Evolutionary conservation across 139 green algal species (phyloP), one percentile per base, ranked within the genome.

Genomic region (Gonium pectorale): DNA sequence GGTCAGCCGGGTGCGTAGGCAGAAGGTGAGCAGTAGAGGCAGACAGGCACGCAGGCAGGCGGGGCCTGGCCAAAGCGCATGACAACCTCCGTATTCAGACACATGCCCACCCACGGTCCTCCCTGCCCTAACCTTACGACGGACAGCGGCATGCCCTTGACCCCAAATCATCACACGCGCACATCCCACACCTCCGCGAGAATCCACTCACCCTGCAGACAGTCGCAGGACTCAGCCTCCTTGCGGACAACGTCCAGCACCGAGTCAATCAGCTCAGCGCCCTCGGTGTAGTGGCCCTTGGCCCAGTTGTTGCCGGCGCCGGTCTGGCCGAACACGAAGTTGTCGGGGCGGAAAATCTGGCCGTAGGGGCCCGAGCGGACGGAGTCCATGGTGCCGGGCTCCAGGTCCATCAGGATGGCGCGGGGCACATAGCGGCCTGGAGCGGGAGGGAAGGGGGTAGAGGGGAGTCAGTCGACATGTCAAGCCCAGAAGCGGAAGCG

Each of bases 221-320:
- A 99, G 89, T 99, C 97, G 88, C 96, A 99, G 74, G 86, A 94
- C 92, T 99, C 97, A 35, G 97, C 96, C 91, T 99, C 97, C 94
- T 99, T 99, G 81, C 97, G 97, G 22, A 98, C 96, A 29, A 99
- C 95, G 85, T 99, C 97, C 67, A 99, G 93, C 17, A 99, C 97
- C 52, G 92, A 97, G 93, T 99, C 97, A 54, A 99, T 99, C 31
- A 99, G 90, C 93, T 99, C 96, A 75, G 97, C 96, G 62, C 97
- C 97, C 94, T 99, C 97, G 27, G 97, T 99, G 95, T 99, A 99
- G 93, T 99, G 97, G 33, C 97, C 97, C 92, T 99, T 99, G 80
- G 97, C 97, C 97, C 97, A 99, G 95, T 99, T 99, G 94, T 99
- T 99, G 54, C 97, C 97, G n/a, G 97, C 97, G 33, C 97, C 97